Conservation (phyloP, 2,329 filamentous ascomycete species). For the Davidsoniella eucalypti region DNA sequence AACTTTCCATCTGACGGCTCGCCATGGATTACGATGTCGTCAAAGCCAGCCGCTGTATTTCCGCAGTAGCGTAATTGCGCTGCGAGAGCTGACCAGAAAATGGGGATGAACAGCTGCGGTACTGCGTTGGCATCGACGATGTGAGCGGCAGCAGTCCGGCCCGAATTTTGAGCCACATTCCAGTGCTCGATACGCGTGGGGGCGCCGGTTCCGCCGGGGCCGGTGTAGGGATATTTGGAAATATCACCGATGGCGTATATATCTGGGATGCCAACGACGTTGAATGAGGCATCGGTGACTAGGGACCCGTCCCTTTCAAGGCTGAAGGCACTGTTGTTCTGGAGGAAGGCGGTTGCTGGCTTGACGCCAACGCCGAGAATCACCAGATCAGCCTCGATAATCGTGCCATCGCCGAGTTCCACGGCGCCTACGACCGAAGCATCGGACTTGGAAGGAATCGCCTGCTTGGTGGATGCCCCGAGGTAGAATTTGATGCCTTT, state of each 20-base stretch:
- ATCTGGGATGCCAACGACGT: slow-evolving; percentile 57
- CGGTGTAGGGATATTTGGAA: slow-evolving; percentile 83
- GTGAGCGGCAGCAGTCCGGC: slow-evolving; percentile 59
- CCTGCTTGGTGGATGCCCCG: slow-evolving; percentile 56
- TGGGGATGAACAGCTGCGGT: slow-evolving; percentile 50
- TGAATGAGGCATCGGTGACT: slow-evolving; percentile 62
- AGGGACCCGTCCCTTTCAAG: slow-evolving; percentile 79
- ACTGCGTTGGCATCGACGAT: slow-evolving; percentile 33
- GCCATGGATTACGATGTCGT: slow-evolving; percentile 69
- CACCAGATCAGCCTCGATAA: slow-evolving; percentile 72
- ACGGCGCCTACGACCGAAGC: slow-evolving; percentile 63
- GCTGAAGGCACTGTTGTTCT: slow-evolving; percentile 49
- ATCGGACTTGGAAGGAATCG: slow-evolving; percentile 51
- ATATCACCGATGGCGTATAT: slow-evolving; percentile 94
- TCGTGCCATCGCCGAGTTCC: slow-evolving; percentile 69
- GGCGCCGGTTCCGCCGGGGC: slow-evolving; percentile 62
- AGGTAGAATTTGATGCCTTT: slow-evolving; percentile 82
- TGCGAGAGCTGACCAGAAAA: slow-evolving; percentile 93
- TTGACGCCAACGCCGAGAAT: slow-evolving; percentile 80
- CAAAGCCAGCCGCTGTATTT: slow-evolving; percentile 64
- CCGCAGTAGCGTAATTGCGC: slow-evolving; percentile 87
- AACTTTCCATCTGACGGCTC: slow-evolving; percentile 66
- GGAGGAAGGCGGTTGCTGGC: slow-evolving; percentile 71
- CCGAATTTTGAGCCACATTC: slow-evolving; percentile 93
- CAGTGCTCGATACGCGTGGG: slow-evolving; percentile 86